A percentile compares a stretch with the other conserved stretches of the same genome.
phyloP scores from a whole-genome alignment of 2,329 filamentous ascomycete species.

The Waltergamsia citrina region DNA sequence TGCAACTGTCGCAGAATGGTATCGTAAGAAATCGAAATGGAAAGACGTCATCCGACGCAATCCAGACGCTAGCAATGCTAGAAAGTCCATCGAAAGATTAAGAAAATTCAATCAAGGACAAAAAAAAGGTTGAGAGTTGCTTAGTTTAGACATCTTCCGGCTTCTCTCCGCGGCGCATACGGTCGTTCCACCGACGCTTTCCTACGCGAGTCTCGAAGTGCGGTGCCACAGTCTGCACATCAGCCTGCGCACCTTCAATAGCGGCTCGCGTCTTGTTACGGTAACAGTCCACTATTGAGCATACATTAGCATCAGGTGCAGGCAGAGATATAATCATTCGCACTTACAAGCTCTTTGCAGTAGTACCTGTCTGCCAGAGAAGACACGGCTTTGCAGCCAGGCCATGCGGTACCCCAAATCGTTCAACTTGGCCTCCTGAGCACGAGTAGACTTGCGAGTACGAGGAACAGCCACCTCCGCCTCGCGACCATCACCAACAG shows the following conservation, averaged over 20 bases:
- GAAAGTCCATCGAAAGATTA: constrained; percentile 3
- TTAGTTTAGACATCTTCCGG: constrained; percentile 12
- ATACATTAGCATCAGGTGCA: neutral
- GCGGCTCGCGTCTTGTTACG: constrained; percentile 82
- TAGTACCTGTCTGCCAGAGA: constrained; percentile 78
- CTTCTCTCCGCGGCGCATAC: constrained; percentile 28
- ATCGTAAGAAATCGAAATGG: constrained; percentile 14
- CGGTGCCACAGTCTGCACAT: constrained; percentile 62
- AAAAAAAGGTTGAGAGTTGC: too few species aligned
- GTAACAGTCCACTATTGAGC: constrained; percentile 74
- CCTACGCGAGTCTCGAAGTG: constrained; percentile 86
- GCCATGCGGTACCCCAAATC: constrained; percentile 92
- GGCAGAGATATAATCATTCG: neutral
- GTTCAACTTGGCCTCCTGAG: constrained; percentile 83
- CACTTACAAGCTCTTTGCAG: constrained; percentile 82
- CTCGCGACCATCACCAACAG: constrained; percentile 58
- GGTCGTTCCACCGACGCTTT: constrained; percentile 65
- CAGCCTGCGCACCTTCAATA: constrained; percentile 70
- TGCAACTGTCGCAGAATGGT: constrained; percentile 15
- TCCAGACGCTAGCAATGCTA: constrained; percentile 3
- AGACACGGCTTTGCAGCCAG: constrained; percentile 90
- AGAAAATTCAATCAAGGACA: constrained; percentile 3
- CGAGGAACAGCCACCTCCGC: constrained; percentile 66
- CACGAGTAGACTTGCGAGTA: constrained; percentile 58
- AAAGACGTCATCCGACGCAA: constrained; percentile 4